These are phyloP conservation scores for Ormosia emarginata DNA, from an alignment of 306 rosid species.

Conservation along the genomic window DNA sequence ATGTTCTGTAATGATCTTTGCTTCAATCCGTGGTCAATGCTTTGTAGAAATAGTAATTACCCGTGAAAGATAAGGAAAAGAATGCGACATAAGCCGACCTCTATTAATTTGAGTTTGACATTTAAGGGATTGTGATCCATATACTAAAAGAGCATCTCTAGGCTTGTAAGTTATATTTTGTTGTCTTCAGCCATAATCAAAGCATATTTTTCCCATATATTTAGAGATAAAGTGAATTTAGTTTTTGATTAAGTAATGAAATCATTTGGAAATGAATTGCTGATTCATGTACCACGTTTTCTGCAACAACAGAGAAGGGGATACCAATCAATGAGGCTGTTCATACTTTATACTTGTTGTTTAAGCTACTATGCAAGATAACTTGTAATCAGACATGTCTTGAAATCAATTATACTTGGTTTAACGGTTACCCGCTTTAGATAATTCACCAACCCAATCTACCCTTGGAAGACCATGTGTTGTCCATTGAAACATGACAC, in stretches of 20 bases:
- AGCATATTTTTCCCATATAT: not conserved
- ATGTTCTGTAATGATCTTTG: not conserved
- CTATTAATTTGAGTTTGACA: constrained; percentile 35
- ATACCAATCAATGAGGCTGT: not conserved
- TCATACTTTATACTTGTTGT: constrained; percentile 9
- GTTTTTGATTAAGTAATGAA: not conserved
- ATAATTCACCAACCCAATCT: constrained; percentile 20
- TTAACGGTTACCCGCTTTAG: constrained; percentile 13
- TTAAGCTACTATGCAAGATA: constrained; percentile 26
- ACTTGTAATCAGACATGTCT: not conserved
- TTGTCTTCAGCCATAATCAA: constrained; percentile 23
- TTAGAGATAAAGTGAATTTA: not conserved
- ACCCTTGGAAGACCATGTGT: not conserved
- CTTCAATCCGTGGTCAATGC: constrained; percentile 25
- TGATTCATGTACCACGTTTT: constrained; percentile 8
- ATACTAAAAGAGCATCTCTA: constrained; percentile 1
- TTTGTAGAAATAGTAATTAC: not conserved
- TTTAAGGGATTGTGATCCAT: constrained; percentile 9
- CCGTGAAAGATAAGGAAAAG: constrained; percentile 24
- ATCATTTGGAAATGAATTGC: not conserved
- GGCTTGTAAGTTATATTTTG: constrained; percentile 10
- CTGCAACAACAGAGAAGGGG: not conserved
- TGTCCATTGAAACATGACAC: constrained; percentile 13
- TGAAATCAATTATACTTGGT: constrained; percentile 8
- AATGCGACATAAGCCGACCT: constrained; percentile 17